A percentile compares a stretch with the other conserved stretches of the same genome.
phyloP scores from a whole-genome alignment of 139 green algal species.

The Raphidocelis subcapitata region DNA sequence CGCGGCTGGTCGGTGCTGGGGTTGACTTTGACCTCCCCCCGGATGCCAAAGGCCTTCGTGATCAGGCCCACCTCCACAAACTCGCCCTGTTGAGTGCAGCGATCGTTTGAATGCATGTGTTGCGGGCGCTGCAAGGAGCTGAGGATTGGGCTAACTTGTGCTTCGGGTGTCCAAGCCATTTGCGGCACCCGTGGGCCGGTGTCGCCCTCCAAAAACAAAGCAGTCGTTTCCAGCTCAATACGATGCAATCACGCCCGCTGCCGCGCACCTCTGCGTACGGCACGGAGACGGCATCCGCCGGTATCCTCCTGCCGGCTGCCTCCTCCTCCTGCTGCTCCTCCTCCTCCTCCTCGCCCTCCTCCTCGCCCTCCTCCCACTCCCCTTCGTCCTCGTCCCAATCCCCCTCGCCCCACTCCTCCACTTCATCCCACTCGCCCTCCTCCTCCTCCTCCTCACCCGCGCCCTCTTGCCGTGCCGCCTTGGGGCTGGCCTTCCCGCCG shows the following conservation, averaged over 20 bases:
- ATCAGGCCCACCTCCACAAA: conserved; percentile 34
- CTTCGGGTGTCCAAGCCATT: background rate
- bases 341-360: background rate
- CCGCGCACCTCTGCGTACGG: background rate
- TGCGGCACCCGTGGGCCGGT: too few species aligned
- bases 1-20: conserved; percentile 25
- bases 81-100: background rate
- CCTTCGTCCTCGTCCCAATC: background rate
- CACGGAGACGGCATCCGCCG: background rate
- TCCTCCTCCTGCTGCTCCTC: conserved; percentile 4
- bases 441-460: background rate
- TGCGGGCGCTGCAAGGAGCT: background rate
- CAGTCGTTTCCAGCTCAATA: background rate
- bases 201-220: background rate
- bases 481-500: too few species aligned
- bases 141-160: background rate
- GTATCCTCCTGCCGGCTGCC: background rate
- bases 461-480: too few species aligned
- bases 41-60: conserved; percentile 17
- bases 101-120: background rate
- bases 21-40: conserved; percentile 23
- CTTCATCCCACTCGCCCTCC: conserved; percentile 2
- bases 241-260: background rate
- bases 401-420: conserved; percentile 13
- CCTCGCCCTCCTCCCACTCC: background rate